phyloP scores from a whole-genome alignment of 2,329 filamentous ascomycete species.

The Lasiodiplodia sp. region DNA sequence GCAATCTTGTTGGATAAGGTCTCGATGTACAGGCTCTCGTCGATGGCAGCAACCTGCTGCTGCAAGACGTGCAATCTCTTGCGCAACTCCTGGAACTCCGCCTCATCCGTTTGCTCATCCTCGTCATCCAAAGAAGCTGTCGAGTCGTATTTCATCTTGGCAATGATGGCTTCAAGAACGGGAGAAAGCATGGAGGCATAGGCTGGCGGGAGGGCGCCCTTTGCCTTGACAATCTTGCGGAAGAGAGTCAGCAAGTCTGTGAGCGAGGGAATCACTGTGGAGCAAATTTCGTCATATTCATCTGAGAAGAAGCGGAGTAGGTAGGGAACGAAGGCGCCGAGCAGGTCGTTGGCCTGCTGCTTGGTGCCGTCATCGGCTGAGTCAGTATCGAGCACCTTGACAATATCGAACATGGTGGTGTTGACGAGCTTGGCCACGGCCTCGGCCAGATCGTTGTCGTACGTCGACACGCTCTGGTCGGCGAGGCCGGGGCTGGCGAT shows the following conservation, averaged over 20 bases:
- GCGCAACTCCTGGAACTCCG: slow-evolving; percentile 93
- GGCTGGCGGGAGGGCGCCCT: slow-evolving; percentile 70
- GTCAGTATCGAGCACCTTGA: slow-evolving; percentile 81
- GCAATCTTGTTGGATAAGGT: slow-evolving; percentile 88
- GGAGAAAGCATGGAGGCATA: slow-evolving; percentile 86
- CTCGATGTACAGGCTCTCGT: slow-evolving; percentile 87
- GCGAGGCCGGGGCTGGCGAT: slow-evolving; percentile 81
- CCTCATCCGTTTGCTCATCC: slow-evolving; percentile 94
- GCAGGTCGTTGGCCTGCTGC: slow-evolving; percentile 78
- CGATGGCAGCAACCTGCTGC: slow-evolving; percentile 88
- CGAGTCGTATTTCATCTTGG: slow-evolving; percentile 97
- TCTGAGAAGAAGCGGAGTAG: slow-evolving; percentile 95
- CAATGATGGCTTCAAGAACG: slow-evolving; percentile 88
- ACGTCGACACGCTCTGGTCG: slow-evolving; percentile 80
- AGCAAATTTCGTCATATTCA: slow-evolving; percentile 98
- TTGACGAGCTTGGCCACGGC: slow-evolving; percentile 96
- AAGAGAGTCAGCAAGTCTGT: slow-evolving; percentile 92
- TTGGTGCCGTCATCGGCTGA: slow-evolving; percentile 68
- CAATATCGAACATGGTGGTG: slow-evolving; percentile 83
- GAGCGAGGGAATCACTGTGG: slow-evolving; percentile 90
- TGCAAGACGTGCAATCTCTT: slow-evolving; percentile 90
- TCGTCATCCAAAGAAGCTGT: slow-evolving; percentile 93
- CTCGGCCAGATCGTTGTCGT: slow-evolving; percentile 95
- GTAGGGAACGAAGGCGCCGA: slow-evolving; percentile 84
- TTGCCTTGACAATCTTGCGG: slow-evolving; percentile 74